Evolutionary conservation across 352 stramenopile genomes (phyloP).

Genomic region (Globisporangium viniferum): DNA sequence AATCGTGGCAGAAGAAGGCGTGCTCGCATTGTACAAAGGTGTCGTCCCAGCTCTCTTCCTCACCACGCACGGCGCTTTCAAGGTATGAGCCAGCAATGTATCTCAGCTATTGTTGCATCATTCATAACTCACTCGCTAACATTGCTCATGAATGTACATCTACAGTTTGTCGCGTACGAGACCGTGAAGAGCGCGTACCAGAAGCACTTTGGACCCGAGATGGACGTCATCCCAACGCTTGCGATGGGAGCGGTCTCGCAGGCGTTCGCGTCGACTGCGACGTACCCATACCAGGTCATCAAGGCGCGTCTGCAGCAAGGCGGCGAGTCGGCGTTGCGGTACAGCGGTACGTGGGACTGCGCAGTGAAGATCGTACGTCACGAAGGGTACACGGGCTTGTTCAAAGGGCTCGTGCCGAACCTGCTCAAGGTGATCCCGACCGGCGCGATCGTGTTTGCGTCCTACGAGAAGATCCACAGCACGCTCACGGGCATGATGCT

Average conservation of each 20-base stretch:
- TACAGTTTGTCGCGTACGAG: conserved; percentile 79
- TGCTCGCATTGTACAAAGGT: conserved; percentile 94
- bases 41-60: conserved; percentile 94
- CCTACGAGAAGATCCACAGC: conserved; percentile 82
- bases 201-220: conserved; percentile 50
- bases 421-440: conserved; percentile 95
- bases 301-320: conserved; percentile 95
- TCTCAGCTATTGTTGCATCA: not conserved
- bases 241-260: conserved; percentile 80
- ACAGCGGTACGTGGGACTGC: conserved; percentile 89
- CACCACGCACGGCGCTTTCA: conserved; percentile 96
- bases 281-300: conserved; percentile 96
- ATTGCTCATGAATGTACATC: not conserved
- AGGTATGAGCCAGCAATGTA: conserved; percentile 25
- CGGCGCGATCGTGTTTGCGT: conserved; percentile 93
- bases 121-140: not conserved
- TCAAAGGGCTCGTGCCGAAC: conserved; percentile 95
- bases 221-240: conserved; percentile 68
- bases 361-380: conserved; percentile 83
- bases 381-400: conserved; percentile 93
- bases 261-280: conserved; percentile 81
- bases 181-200: conserved; percentile 67
- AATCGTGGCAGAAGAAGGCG: conserved; percentile 95
- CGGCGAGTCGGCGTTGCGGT: conserved; percentile 74
- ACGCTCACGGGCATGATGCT: conserved; percentile 45